Conservation (phyloP, 805 yeast genomes). For the Tetrapisispora namnaoensis region DNA sequence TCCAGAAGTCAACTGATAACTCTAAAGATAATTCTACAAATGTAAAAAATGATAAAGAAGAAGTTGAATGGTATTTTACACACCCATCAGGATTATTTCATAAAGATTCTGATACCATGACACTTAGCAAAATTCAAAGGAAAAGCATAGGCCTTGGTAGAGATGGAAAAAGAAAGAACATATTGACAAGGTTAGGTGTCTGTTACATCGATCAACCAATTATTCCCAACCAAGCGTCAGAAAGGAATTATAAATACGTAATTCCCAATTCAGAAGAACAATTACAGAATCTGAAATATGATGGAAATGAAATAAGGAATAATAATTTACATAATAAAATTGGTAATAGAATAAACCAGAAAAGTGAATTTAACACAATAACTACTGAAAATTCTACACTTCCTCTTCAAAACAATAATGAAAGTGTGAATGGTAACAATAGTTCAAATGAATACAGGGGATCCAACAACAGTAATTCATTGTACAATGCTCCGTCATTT, state of each 20-base stretch:
- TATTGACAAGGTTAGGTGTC: slow-evolving; percentile 6
- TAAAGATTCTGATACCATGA: slow-evolving; percentile 14
- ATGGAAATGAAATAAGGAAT: not conserved
- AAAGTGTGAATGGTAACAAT: not conserved
- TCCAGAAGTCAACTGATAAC: slow-evolving; percentile 35
- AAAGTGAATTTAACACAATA: not conserved
- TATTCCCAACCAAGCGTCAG: not conserved
- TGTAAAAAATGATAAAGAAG: slow-evolving; percentile 4
- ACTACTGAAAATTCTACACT: not conserved
- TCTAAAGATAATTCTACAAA: not conserved
- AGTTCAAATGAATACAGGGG: not conserved
- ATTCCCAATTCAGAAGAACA: not conserved
- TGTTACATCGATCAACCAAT: not conserved
- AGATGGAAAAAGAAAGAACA: slow-evolving; percentile 26
- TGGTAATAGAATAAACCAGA: not conserved
- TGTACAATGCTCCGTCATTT: not conserved
- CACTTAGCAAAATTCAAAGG: slow-evolving; percentile 23
- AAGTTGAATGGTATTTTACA: slow-evolving; percentile 19
- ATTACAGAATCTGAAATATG: not conserved
- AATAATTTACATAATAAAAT: not conserved
- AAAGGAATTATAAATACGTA: not conserved
- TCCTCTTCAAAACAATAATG: not conserved
- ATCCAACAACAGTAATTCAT: not conserved
- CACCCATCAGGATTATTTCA: slow-evolving; percentile 24
- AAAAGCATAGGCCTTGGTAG: slow-evolving; percentile 25